Conservation (phyloP, 1,139 yeast genomes). For the Hansenula lynferdii region DNA sequence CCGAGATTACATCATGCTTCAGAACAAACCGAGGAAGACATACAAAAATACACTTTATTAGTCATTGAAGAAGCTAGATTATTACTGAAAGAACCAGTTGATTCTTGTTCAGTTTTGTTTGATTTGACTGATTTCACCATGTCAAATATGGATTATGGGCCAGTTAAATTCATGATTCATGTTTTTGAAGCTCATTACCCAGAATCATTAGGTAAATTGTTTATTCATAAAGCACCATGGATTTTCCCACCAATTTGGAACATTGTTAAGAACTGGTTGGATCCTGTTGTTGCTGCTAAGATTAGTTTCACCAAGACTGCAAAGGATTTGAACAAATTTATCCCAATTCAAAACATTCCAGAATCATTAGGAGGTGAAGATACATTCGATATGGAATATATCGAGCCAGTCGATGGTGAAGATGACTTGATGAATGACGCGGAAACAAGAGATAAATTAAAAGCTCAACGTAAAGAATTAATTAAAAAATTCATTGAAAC, state of each 20-base stretch:
- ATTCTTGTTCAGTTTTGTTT: constrained; percentile 69
- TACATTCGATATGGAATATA: constrained; percentile 47
- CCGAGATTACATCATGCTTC: constrained; percentile 70
- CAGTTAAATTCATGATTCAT: constrained; percentile 72
- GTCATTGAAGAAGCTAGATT: constrained; percentile 69
- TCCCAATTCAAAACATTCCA: constrained; percentile 52
- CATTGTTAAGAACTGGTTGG: constrained; percentile 79
- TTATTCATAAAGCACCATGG: constrained; percentile 91
- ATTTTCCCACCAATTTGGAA: constrained; percentile 84
- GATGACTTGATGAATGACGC: constrained; percentile 38
- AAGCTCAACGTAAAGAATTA: constrained; percentile 43
- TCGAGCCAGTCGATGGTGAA: constrained; percentile 49
- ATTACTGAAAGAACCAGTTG: constrained; percentile 56
- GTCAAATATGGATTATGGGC: constrained; percentile 78
- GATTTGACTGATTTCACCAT: constrained; percentile 72
- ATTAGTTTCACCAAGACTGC: constrained; percentile 63
- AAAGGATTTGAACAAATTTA: constrained; percentile 54
- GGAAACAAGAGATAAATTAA: constrained; percentile 34
- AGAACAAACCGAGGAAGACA: constrained; percentile 64
- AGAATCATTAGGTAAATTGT: constrained; percentile 68
- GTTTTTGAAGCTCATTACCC: constrained; percentile 89
- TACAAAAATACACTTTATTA: constrained; percentile 61
- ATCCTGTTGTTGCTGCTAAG: constrained; percentile 83
- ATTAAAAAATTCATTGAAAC: constrained; percentile 45
- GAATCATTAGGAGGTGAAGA: constrained; percentile 64